Evolutionary conservation across 148 eudicot genomes (phyloP), one percentile per base, ranked within the genome.

Genomic region (Simmondsia chinensis): DNA sequence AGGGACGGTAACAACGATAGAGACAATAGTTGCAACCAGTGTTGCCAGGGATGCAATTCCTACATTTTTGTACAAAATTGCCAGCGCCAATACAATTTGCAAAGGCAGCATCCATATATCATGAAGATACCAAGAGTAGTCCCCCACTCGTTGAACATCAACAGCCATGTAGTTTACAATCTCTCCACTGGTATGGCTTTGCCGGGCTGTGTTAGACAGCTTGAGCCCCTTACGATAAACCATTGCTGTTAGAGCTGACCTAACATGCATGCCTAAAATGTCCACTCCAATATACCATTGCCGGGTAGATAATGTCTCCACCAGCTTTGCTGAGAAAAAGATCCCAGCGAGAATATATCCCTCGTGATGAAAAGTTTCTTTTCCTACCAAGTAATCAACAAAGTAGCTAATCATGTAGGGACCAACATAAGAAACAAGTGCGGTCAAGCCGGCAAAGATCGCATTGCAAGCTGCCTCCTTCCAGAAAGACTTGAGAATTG

Each of bases 101-200:
- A 91, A 43, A 14, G 94, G 85, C 18, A 79, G 80, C 86, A 79
- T 76, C 97, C 97, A 91, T 58, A 79, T 76, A 60, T 76, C 94
- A 64, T 91, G 95, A 24, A 91, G 76, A 63, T 74, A 82, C 95
- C 82, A 79, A 31, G 79, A 61, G 49, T 71, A 85, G 56, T 85
- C 97, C 36, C 88, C 95, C 12, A 91, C 83, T 68, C 95, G 61
- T 49, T 91, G 88, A 44, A 79, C 97, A 74, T 91, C 97, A 40
- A 91, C 89, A 0, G 95, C 95, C 88, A 91, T 82, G 49, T 82
- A 85, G 55, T 91, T 91, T 20, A 91, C 88, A 62, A 91, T 85
- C 68, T 85, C 95, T 30, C 95, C 97, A 48, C 83, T 85, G 9
- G 88, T 59, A 56, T 85, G 94, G 46, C 79, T 76, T 69, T 85